Evolutionary conservation across 2,329 filamentous ascomycete species (phyloP), one percentile per base, ranked within the genome.

Genomic region (Fusarium pseudoanthophilum): DNA sequence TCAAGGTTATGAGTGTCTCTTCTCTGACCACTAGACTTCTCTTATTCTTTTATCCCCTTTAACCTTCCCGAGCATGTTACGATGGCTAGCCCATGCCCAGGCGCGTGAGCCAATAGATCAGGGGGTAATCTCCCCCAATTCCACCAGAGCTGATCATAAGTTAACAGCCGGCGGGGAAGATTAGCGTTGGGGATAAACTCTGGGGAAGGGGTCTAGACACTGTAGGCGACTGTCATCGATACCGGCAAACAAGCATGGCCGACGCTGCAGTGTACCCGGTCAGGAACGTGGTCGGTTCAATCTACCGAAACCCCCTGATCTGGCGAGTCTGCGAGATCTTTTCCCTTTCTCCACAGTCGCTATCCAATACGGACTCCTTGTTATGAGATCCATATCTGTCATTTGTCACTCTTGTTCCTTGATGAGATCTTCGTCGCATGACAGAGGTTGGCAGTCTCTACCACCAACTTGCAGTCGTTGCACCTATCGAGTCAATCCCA

Each of bases 81-180:
- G 2, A 5, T 18, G 8, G 4, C 21, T 18, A 20, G 11, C 8
- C 6, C 3, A 7, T 3, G 1, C 11, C 1, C n/a, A 14, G 2
- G 21, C 21, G 14, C 11, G 1, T 18, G 9, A 24, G 30, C 30
- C 48, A 34, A 10, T 18, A 2, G 8, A 14, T 18, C 10, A 24
- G 21, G 8, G 15, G 21, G 48, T 16, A 14, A 51, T 34, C 4
- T 51, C 21, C 30, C 30, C 48, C 21, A 34, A 51, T 14, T 34
- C 21, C 30, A 24, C 30, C 21, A 14, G 1, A 20, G 30, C 30
- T 8, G 48, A 24, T 51, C 21, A 51, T 11, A 51, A 51, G 48
- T 34, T 21, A 9, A 14, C 13, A 34, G 11, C 30, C 16, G 21
- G n/a, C 5, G 48, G 48, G 28, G 21, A 51, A 49, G 21, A 24